phyloP scores from a whole-genome alignment of 1,284 basidiomycete genomes.

The Meira miltonrushii region DNA sequence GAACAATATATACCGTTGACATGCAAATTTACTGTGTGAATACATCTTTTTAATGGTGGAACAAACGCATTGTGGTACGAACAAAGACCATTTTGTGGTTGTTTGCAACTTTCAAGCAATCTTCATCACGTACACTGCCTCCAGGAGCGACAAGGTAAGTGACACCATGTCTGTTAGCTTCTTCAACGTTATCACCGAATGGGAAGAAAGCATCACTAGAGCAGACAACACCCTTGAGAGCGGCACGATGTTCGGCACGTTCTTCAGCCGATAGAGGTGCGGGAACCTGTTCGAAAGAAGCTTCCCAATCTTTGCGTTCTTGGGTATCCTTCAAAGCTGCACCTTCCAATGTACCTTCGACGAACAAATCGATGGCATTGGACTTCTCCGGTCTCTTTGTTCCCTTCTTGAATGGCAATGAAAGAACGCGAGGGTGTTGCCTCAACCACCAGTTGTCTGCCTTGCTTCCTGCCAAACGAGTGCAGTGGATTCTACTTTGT shows the following conservation, averaged over 20 bases:
- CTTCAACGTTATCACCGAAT: slow-evolving; percentile 95
- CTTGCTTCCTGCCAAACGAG: slow-evolving; percentile 90
- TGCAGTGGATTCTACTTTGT: slow-evolving; percentile 98
- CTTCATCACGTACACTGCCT: slow-evolving; percentile 90
- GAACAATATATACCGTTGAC: no score
- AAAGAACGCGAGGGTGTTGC: slow-evolving; percentile 86
- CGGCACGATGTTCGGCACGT: slow-evolving; percentile 54
- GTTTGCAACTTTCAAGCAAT: slow-evolving; percentile 46
- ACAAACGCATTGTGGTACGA: slow-evolving; percentile 47
- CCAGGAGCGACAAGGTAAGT: slow-evolving; percentile 88
- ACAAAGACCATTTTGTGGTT: slow-evolving; percentile 49
- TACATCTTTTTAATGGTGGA: slow-evolving; percentile 51
- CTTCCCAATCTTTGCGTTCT: slow-evolving; percentile 88
- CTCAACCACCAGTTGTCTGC: slow-evolving; percentile 99
- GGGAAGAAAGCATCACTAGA: slow-evolving; percentile 99
- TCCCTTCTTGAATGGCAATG: slow-evolving; percentile 91
- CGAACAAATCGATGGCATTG: slow-evolving; percentile 95
- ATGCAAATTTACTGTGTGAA: no score
- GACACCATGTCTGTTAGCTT: slow-evolving; percentile 84
- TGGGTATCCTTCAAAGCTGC: slow-evolving; percentile 61
- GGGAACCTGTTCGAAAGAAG: slow-evolving; percentile 73
- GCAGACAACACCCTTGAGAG: slow-evolving; percentile 70
- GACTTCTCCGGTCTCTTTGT: slow-evolving; percentile 96
- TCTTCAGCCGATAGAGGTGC: slow-evolving; percentile 67
- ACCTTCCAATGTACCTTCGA: slow-evolving; percentile 69